Conservation (phyloP, 495 filamentous ascomycete species). For the Hypoxylon intermedium region DNA sequence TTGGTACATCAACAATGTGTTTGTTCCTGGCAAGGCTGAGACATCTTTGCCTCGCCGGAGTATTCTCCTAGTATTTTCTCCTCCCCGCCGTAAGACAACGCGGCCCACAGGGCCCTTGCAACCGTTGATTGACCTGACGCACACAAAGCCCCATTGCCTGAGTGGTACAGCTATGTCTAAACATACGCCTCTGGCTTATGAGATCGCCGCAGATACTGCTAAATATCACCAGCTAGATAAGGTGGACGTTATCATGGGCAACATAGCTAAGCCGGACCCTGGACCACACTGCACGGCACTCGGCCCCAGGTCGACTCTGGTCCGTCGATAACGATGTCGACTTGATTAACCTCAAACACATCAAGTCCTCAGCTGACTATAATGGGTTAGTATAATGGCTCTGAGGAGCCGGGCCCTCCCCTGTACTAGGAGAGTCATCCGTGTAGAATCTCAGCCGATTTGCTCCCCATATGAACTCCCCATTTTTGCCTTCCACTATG, state of each 20-base stretch:
- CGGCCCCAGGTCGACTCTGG: neutral
- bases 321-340: slow-evolving; percentile 8
- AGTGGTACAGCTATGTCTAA: slow-evolving; percentile 2
- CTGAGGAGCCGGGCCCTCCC: neutral
- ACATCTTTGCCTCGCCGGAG: slow-evolving; percentile 17
- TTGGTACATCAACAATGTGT: too few species aligned
- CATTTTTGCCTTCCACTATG: slow-evolving; percentile 1
- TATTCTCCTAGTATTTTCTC: slow-evolving; percentile 2
- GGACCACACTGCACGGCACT: slow-evolving; percentile 1
- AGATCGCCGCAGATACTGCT: slow-evolving; percentile 9
- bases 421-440: neutral
- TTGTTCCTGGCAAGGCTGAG: slow-evolving; percentile 25
- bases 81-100: neutral
- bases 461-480: slow-evolving; percentile 1
- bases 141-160: neutral
- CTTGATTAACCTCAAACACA: slow-evolving; percentile 16
- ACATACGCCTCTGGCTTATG: slow-evolving; percentile 8
- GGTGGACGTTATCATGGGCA: slow-evolving; percentile 7
- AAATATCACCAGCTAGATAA: slow-evolving; percentile 7
- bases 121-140: neutral
- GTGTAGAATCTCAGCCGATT: neutral
- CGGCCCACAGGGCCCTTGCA: slow-evolving; percentile 9
- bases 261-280: slow-evolving; percentile 9
- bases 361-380: slow-evolving; percentile 11
- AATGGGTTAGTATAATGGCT: neutral